Evolutionary conservation across 2,329 filamentous ascomycete genomes (phyloP), one percentile per base, ranked within the genome.

Genomic region (Pseudogymnoascus destructans): DNA sequence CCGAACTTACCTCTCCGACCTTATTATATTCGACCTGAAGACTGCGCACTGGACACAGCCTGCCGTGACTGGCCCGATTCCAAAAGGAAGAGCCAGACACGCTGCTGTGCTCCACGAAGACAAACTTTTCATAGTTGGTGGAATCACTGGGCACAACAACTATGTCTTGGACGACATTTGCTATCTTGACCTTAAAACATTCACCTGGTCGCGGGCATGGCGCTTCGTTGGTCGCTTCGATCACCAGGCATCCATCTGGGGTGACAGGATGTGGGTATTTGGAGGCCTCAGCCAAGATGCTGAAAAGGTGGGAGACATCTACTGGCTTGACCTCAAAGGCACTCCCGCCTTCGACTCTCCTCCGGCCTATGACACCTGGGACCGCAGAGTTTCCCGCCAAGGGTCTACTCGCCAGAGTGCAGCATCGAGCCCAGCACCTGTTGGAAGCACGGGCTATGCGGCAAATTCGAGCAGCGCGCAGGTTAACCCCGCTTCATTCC

Each of bases 181-280:
- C 74, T 98, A 95, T 68, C 80, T 98, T 55, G 93, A 98, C 69
- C 77, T 98, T 52, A 96, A 95, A 75, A 97, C 93, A 1, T 96
- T 89, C 78, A 95, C 91, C 0, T 98, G 93, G 93, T 97, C 92
- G 59, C 84, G 89, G 59, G 85, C 89, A 38, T 98, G 93, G 93
- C 87, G 86, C 61, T 98, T 98, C 69, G 91, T 96, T 23, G 85
- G 88, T 55, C 83, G 93, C 36, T 98, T 95, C 69, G 93, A 98
- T 66, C 93, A 98, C 69, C 90, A 89, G 13, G 90, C 88, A 57
- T 96, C 92, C 78, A 86, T 98, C 60, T 96, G 91, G 79, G 78
- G 86, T 58, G 91, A 93, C 62, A 83, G 89, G 42, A 85, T 98
- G 32, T 98, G 92, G 92, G 90, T 97, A 5, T 96, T 95, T 71